Conservation (phyloP, 2,329 filamentous ascomycete genomes). For the Xylaria sp. region DNA sequence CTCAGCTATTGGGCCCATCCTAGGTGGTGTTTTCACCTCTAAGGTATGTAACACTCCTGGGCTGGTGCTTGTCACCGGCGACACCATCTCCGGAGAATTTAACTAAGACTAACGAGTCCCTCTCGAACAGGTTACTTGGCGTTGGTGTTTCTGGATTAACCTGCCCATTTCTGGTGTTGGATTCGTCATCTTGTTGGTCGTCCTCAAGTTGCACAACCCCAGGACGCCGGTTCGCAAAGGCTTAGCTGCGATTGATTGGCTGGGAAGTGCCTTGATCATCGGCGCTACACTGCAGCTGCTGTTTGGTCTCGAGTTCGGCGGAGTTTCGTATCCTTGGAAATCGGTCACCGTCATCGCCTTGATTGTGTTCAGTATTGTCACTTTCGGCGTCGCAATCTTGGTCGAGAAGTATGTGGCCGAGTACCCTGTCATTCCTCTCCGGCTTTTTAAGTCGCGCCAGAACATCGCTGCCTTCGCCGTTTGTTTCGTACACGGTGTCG, state of each 20-base stretch:
- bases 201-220: constrained; percentile 76
- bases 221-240: constrained; percentile 71
- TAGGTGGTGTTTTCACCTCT: constrained; percentile 75
- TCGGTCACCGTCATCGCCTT: constrained; percentile 81
- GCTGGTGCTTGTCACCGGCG: background rate
- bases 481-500: constrained; percentile 78
- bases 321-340: constrained; percentile 77
- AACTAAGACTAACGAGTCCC: constrained; percentile 3
- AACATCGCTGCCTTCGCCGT: constrained; percentile 74
- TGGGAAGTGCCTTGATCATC: constrained; percentile 69
- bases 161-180: constrained; percentile 60
- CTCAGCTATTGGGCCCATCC: constrained; percentile 71
- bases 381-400: constrained; percentile 73
- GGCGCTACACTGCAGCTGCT: constrained; percentile 87
- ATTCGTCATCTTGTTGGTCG: constrained; percentile 65
- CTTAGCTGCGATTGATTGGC: constrained; percentile 71
- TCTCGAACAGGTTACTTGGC: constrained; percentile 62
- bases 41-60: constrained; percentile 46
- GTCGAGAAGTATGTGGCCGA: constrained; percentile 79
- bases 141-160: constrained; percentile 79
- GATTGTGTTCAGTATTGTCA: constrained; percentile 76
- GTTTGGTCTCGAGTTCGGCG: constrained; percentile 86
- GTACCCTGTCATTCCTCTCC: constrained; percentile 81
- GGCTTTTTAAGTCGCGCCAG: constrained; percentile 73
- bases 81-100: background rate